A percentile compares a stretch with the other conserved stretches of the same genome.
phyloP scores from a whole-genome alignment of 2,329 filamentous ascomycete genomes.

The Hysterium pulicare region DNA sequence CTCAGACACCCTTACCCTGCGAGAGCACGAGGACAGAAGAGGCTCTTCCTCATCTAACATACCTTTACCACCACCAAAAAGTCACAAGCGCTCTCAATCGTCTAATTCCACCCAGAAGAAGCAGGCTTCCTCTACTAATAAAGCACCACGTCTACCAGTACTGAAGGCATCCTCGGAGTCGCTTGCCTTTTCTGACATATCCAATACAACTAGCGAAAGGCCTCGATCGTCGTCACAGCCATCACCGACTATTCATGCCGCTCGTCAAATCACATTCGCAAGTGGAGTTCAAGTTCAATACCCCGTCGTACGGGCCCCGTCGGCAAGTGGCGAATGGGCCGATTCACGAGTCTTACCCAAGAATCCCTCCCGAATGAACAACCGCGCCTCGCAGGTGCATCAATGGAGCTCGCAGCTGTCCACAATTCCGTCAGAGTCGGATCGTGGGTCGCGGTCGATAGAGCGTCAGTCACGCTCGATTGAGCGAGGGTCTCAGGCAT shows the following conservation, averaged over 20 bases:
- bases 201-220: constrained; percentile 29
- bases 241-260: constrained; percentile 33
- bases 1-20: constrained; percentile 19
- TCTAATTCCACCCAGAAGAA: constrained; percentile 27
- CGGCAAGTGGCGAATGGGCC: constrained; percentile 34
- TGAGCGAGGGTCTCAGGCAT: not conserved
- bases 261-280: constrained; percentile 30
- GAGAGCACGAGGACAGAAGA: constrained; percentile 20
- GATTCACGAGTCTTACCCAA: constrained; percentile 31
- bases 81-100: constrained; percentile 23
- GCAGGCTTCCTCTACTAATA: constrained; percentile 31
- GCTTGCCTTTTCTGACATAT: constrained; percentile 34
- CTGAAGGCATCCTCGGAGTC: constrained; percentile 32
- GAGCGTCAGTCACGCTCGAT: constrained; percentile 8
- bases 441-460: constrained; percentile 33
- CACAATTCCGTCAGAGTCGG: constrained; percentile 36
- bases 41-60: constrained; percentile 24
- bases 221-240: constrained; percentile 25
- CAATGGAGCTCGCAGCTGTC: constrained; percentile 41
- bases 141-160: constrained; percentile 25
- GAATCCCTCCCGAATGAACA: constrained; percentile 39
- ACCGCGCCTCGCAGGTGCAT: constrained; percentile 31
- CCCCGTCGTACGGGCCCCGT: constrained; percentile 34
- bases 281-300: constrained; percentile 35
- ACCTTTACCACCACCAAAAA: constrained; percentile 16